Conservation (phyloP, 345 rosid species). For the Alliaria petiolata region DNA sequence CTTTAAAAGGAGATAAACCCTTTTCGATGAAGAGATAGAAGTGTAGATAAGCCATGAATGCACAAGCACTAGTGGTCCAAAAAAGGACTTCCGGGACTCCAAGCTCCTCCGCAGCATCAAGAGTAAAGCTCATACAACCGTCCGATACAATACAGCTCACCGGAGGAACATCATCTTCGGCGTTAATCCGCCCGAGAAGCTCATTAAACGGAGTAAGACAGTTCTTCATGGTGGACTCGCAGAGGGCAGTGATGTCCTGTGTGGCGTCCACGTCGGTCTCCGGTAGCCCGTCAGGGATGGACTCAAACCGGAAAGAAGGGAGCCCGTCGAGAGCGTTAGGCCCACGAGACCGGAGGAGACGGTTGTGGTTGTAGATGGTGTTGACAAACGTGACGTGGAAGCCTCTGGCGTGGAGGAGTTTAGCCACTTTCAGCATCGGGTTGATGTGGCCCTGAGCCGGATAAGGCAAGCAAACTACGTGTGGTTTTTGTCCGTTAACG, state of each 20-base stretch:
- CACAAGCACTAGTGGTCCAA: constrained; percentile 23
- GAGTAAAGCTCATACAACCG: constrained; percentile 29
- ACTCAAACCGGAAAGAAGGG: constrained; percentile 11
- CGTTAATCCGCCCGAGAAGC: constrained; percentile 18
- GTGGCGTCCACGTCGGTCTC: constrained; percentile 9
- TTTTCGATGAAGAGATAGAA: constrained; percentile 17
- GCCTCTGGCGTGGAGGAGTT: constrained; percentile 24
- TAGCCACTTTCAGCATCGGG: constrained; percentile 28
- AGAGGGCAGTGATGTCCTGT: constrained; percentile 11
- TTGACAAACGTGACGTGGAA: constrained; percentile 32
- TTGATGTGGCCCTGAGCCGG: constrained; percentile 32
- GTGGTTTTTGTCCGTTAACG: constrained; percentile 19
- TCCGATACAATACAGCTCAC: constrained; percentile 30
- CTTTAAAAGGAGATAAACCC: constrained; percentile 21
- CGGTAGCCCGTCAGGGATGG: constrained; percentile 28
- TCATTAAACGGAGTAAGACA: constrained; percentile 23
- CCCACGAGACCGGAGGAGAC: constrained; percentile 21
- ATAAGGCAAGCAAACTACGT: constrained; percentile 24
- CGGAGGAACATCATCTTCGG: constrained; percentile 6
- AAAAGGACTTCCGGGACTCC: constrained; percentile 27
- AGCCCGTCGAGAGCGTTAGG: not conserved
- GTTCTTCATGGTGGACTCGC: constrained; percentile 7
- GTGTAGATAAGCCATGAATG: constrained; percentile 16
- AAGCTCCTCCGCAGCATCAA: constrained; percentile 32
- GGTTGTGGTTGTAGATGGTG: constrained; percentile 24